Percentiles rank a stretch among this genome's conserved stretches.
These are phyloP conservation scores for Tripterygium wilfordii DNA, from an alignment of 177 flowering plant species.

Conservation along the genomic window DNA sequence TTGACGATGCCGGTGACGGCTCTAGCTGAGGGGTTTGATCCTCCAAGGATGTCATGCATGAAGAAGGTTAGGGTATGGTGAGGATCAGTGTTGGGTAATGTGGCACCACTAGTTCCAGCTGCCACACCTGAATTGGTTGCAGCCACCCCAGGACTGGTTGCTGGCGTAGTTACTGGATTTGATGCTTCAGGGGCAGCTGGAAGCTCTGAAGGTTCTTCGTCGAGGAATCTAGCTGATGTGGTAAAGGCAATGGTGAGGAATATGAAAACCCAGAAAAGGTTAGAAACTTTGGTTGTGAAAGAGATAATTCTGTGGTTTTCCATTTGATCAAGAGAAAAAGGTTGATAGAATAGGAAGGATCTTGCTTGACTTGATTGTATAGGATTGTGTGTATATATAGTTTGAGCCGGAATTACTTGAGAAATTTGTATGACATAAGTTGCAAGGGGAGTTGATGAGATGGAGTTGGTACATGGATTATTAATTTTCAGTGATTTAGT, in stretches of 20 bases:
- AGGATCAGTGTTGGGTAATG: conserved; percentile 5
- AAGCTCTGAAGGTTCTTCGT: conserved; percentile 10
- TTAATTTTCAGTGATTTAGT: conserved; percentile 14
- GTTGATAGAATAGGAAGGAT: neutral
- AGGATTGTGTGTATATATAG: conserved; percentile 13
- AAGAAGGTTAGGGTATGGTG: conserved; percentile 39
- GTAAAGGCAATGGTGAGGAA: conserved; percentile 28
- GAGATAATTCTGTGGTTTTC: conserved; percentile 5
- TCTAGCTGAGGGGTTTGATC: conserved; percentile 55
- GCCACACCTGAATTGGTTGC: conserved; percentile 4
- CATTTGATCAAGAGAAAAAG: conserved; percentile 10
- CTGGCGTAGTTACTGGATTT: conserved; percentile 5
- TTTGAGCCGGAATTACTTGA: neutral
- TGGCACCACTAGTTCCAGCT: conserved; percentile 9
- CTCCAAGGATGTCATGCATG: conserved; percentile 72
- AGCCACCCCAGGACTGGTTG: conserved; percentile 5
- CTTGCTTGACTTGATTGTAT: neutral
- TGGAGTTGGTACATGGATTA: conserved; percentile 24
- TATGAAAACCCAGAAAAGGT: conserved; percentile 20
- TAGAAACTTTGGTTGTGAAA: conserved; percentile 11
- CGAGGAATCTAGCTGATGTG: conserved; percentile 40
- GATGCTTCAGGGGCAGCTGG: conserved; percentile 9
- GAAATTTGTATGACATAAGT: conserved; percentile 2
- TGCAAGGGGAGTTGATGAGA: conserved; percentile 41
- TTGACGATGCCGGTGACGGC: conserved; percentile 52